phyloP scores from a whole-genome alignment of 208 protist species.

The Trypanosoma cruzi region DNA sequence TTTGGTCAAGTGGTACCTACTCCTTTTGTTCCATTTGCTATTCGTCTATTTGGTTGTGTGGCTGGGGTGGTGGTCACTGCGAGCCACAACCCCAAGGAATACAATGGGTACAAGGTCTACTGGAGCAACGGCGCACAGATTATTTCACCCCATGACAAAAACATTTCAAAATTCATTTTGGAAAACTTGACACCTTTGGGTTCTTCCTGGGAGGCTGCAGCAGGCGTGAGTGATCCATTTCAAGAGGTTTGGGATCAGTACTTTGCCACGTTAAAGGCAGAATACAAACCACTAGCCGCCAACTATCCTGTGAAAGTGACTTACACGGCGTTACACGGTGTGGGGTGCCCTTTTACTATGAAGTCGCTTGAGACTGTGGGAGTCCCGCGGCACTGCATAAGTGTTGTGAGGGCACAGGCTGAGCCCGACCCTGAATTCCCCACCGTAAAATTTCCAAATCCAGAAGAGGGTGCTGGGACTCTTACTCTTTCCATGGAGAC shows the following conservation, averaged over 20 bases:
- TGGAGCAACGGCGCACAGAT: conserved; percentile 97
- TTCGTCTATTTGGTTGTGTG: conserved; percentile 50
- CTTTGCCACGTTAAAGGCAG: conserved; percentile 45
- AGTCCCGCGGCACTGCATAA: conserved; percentile 46
- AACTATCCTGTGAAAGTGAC: conserved; percentile 42
- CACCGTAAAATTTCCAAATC: conserved; percentile 98
- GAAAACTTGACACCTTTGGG: conserved; percentile 84
- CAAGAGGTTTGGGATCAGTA: conserved; percentile 62
- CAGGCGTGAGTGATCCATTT: conserved; percentile 58
- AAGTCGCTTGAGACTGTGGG: conserved; percentile 72
- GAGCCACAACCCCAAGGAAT: conserved; percentile 98
- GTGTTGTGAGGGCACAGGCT: conserved; percentile 85
- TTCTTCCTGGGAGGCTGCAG: conserved; percentile 52
- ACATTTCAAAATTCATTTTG: conserved; percentile 90
- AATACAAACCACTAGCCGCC: conserved; percentile 40
- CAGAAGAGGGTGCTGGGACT: conserved; percentile 96
- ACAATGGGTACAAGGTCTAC: conserved; percentile 99
- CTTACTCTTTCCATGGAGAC: conserved; percentile 89
- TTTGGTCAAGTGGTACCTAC: conserved; percentile 89
- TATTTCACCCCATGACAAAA: conserved; percentile 94
- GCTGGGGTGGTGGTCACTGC: conserved; percentile 98
- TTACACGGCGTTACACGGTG: conserved; percentile 94
- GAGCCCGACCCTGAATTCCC: conserved; percentile 97
- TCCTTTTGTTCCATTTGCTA: conserved; percentile 91
- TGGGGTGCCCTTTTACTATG: conserved; percentile 88